Base-by-base conservation (phyloP, 2,329 filamentous ascomycete species). In the Leptographium flavum region DNA sequence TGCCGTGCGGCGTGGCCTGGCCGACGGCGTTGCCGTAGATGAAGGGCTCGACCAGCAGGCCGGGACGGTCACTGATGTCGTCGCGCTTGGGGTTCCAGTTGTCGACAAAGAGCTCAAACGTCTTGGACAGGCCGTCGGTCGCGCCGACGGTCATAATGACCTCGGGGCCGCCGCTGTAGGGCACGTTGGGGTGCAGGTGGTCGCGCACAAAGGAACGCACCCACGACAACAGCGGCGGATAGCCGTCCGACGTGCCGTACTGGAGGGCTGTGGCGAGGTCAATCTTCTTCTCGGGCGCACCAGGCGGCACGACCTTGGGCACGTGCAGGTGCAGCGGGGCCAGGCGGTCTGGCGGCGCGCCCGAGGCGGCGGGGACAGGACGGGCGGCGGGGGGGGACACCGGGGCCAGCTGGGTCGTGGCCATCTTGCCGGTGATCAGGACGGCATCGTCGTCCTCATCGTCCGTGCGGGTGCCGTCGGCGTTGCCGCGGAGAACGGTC, bases 81-180 rank as follows among this genome's bases (percentile, higher is more conserved):
- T 87, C 76, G 36, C 75, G 46, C 11, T 23, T 75, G 45, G 79
- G 73, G 42, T 70, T 73, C 85, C 87, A 94, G 37, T 80, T 68
- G 59, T 93, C 79, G 51, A 74, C 80, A 54, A 95, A 73, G 8
- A 84, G 72, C 56, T 87, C 78, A 30, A 94, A 62, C 5, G 76
- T 67, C 68, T 94, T 95, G 54, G 72, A 66, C 56, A 94, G 82
- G 30, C 87, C 88, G 65, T 95, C 88, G 1, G 88, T 94, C 25
- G 81, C 77, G 46, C 88, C 88, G 58, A 80, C 83, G 9, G 83
- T 88, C 53, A 94, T 65, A 47, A 88, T 72, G 45, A 93, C 74
- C 45, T 90, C 86, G 5, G 83, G 79, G 0, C 86, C 86, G 48
- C 67, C 79, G 47, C 69, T 68, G 58, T 94, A 94, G 5, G 87